Conservation (phyloP, 345 rosid genomes). For the Acer yangbiense region DNA sequence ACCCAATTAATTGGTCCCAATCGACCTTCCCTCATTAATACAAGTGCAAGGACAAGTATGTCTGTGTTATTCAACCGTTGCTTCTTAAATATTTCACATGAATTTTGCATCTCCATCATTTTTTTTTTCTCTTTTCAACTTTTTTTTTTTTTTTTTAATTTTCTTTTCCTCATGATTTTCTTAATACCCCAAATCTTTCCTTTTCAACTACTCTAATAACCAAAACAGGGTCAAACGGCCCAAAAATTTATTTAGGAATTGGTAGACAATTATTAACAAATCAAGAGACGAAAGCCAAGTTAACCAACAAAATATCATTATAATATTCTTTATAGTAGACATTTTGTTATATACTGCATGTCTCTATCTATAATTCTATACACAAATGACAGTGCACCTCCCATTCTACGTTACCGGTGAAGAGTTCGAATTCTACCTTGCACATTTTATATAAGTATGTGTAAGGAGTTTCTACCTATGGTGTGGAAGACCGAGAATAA, state of each 20-base stretch:
- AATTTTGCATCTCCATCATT: conserved; percentile 6
- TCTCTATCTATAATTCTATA: no score
- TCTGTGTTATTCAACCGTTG: conserved; percentile 21
- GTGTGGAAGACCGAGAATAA: no score
- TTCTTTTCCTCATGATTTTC: not conserved
- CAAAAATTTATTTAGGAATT: not conserved
- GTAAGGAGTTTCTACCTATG: no score
- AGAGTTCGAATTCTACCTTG: no score
- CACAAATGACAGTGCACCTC: no score
- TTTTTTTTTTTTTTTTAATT: not conserved
- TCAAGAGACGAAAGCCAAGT: not conserved
- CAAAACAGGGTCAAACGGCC: not conserved
- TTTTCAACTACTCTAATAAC: no score
- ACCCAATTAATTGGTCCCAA: no score
- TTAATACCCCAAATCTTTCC: not conserved
- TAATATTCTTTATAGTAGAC: no score
- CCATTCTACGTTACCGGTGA: no score
- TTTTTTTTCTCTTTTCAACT: no score
- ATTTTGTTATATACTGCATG: no score
- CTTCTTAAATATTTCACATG: conserved; percentile 28
- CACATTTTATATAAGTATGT: no score
- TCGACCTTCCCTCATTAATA: not conserved
- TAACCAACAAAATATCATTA: not conserved
- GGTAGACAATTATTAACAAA: not conserved
- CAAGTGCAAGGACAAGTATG: conserved; percentile 16